Conservation (phyloP, 495 filamentous ascomycete genomes). For the Penicillium crystallinum region DNA sequence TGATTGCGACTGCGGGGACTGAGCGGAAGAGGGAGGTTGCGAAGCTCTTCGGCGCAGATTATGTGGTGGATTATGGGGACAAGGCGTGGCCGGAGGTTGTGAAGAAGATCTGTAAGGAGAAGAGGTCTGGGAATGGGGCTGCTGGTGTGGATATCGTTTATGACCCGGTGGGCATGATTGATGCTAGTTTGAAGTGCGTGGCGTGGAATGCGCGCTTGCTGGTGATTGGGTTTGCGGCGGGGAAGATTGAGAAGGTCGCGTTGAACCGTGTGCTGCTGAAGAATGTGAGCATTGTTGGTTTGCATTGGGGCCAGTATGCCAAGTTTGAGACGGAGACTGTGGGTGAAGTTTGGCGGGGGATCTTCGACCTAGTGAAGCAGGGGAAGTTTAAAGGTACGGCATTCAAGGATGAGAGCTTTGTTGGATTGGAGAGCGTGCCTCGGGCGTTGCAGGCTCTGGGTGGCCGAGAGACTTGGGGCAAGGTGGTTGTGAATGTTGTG, state of each 20-base stretch:
- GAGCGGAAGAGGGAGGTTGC: slow-evolving; percentile 74
- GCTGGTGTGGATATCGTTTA: slow-evolving; percentile 82
- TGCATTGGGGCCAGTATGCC: slow-evolving; percentile 88
- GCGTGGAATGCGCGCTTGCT: slow-evolving; percentile 86
- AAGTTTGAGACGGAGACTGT: slow-evolving; percentile 67
- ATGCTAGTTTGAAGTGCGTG: slow-evolving; percentile 76
- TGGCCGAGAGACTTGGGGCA: slow-evolving; percentile 84
- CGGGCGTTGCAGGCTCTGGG: slow-evolving; percentile 73
- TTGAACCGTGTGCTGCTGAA: slow-evolving; percentile 90
- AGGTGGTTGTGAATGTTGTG: slow-evolving; percentile 88
- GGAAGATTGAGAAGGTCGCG: slow-evolving; percentile 83
- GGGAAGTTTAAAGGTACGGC: slow-evolving; percentile 79
- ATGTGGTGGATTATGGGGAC: slow-evolving; percentile 69
- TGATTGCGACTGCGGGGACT: slow-evolving; percentile 83
- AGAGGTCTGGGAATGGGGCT: slow-evolving; percentile 55
- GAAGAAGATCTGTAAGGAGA: slow-evolving; percentile 53
- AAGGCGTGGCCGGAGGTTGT: slow-evolving; percentile 72
- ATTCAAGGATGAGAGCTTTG: slow-evolving; percentile 75
- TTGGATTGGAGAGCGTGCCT: slow-evolving; percentile 74
- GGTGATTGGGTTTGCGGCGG: slow-evolving; percentile 87
- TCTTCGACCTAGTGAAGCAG: slow-evolving; percentile 68
- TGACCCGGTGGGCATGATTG: slow-evolving; percentile 85
- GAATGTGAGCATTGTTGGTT: slow-evolving; percentile 84
- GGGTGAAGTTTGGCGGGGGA: slow-evolving; percentile 69
- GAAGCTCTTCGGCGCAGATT: slow-evolving; percentile 74